These are phyloP conservation scores for Colletotrichum sp. DNA, from an alignment of 2,329 filamentous ascomycete genomes.

Conservation along the genomic window DNA sequence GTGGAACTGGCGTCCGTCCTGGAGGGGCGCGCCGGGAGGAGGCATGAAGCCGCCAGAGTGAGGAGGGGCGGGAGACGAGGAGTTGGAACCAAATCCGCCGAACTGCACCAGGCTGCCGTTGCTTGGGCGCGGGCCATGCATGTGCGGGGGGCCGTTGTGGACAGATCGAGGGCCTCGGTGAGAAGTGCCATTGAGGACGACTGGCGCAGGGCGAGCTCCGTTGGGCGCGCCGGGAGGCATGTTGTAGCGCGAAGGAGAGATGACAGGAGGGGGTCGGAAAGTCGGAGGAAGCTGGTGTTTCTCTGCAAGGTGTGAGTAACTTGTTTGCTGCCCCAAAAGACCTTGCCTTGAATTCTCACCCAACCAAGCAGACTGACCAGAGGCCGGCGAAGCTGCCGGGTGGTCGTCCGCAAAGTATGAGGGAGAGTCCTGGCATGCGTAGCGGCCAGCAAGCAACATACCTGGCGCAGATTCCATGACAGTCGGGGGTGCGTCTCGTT, in stretches of 20 bases:
- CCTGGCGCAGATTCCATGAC: background rate
- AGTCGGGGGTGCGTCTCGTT: background rate
- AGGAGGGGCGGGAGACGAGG: slow-evolving; percentile 61
- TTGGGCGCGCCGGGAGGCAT: slow-evolving; percentile 33
- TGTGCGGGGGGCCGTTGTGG: slow-evolving; percentile 36
- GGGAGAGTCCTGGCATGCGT: background rate
- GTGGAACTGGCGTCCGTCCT: slow-evolving; percentile 36
- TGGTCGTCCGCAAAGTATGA: background rate
- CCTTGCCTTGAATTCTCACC: background rate
- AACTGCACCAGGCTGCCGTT: slow-evolving; percentile 60
- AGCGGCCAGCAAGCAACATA: background rate
- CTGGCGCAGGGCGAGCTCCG: slow-evolving; percentile 30
- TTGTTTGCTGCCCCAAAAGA: background rate
- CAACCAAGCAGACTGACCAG: background rate
- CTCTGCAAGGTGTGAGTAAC: background rate
- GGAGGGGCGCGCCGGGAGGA: slow-evolving; percentile 47
- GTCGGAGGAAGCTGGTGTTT: background rate
- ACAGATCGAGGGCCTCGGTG: slow-evolving; percentile 34
- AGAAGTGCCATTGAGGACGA: slow-evolving; percentile 36
- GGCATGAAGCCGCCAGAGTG: slow-evolving; percentile 51
- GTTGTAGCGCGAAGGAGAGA: slow-evolving; percentile 42
- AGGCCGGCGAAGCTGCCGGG: background rate
- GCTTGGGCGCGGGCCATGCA: slow-evolving; percentile 59
- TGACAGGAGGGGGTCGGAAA: slow-evolving; percentile 33
- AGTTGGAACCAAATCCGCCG: slow-evolving; percentile 60